phyloP scores from a whole-genome alignment of 371 early-diverging fungal species.

The Vairimorpha apis region DNA sequence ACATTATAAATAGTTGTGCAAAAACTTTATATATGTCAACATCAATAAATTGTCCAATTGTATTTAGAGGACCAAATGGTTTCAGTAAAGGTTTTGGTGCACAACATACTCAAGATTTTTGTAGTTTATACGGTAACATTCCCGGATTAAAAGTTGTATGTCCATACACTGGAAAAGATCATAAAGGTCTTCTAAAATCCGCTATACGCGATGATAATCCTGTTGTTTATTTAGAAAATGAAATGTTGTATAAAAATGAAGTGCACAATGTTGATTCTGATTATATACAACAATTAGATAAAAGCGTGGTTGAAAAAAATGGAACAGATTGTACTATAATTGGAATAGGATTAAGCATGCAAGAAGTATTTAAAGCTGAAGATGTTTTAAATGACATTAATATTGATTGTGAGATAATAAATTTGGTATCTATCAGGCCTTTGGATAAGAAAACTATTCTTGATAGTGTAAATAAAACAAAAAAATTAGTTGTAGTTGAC shows the following conservation, averaged over 20 bases:
- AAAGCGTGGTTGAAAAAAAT: conserved; percentile 52
- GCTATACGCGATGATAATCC: conserved; percentile 97
- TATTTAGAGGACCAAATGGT: conserved; percentile 98
- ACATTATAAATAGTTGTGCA: conserved; percentile 96
- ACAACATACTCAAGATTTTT: conserved; percentile 97
- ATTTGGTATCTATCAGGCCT: conserved; percentile 91
- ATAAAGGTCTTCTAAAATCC: conserved; percentile 86
- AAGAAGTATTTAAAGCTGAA: conserved; percentile 78
- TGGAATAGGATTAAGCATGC: conserved; percentile 82
- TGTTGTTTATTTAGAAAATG: conserved; percentile 91
- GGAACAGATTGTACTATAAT: conserved; percentile 83
- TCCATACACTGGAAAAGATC: conserved; percentile 91
- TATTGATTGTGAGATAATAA: conserved; percentile 80
- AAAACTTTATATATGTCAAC: conserved; percentile 97
- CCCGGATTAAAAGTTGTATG: conserved; percentile 95
- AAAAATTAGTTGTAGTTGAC: conserved; percentile 88
- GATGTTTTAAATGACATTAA: conserved; percentile 73
- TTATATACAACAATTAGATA: conserved; percentile 45
- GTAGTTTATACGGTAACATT: conserved; percentile 91
- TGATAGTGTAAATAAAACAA: conserved; percentile 87
- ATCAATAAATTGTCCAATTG: conserved; percentile 83
- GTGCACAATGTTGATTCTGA: conserved; percentile 64
- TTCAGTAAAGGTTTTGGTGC: conserved; percentile 94
- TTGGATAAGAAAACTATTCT: conserved; percentile 84
- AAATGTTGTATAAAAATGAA: conserved; percentile 89